Conservation (phyloP, 2,329 filamentous ascomycete species). For the Sporothrix schenckii region DNA sequence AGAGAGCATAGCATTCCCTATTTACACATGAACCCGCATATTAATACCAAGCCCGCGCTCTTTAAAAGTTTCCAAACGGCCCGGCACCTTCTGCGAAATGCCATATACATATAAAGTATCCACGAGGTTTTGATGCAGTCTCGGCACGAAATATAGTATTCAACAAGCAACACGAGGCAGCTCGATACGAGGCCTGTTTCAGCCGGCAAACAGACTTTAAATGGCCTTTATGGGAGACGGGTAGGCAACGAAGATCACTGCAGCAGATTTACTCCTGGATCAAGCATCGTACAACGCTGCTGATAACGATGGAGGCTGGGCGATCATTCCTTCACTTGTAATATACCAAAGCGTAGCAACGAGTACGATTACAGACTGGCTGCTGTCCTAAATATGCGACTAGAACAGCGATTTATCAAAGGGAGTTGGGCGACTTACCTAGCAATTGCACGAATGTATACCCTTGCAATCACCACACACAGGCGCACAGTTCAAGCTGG, state of each 20-base stretch:
- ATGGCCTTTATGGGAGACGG: neutral
- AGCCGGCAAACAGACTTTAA: neutral
- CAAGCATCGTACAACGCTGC: conserved; percentile 14
- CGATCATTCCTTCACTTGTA: neutral
- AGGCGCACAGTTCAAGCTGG: neutral
- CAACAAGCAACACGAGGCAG: neutral
- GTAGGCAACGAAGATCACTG: neutral
- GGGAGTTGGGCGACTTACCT: neutral
- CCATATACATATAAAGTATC: neutral
- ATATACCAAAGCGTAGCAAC: neutral
- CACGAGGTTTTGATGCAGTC: neutral
- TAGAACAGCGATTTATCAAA: neutral
- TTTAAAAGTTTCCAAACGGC: neutral
- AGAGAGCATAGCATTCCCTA: neutral
- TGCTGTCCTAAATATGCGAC: no score
- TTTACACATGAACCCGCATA: conserved; percentile 13
- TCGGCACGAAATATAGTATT: neutral
- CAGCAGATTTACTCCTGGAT: neutral
- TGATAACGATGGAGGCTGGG: neutral
- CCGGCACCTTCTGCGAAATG: neutral
- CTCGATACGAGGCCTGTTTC: neutral
- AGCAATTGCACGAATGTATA: neutral
- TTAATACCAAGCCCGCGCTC: conserved; percentile 17
- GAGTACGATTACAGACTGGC: no score
- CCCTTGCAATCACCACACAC: no score